A percentile compares a stretch with the other conserved stretches of the same genome.
phyloP scores from a whole-genome alignment of 495 filamentous ascomycete species.

The Astrocystis sublimbata region DNA sequence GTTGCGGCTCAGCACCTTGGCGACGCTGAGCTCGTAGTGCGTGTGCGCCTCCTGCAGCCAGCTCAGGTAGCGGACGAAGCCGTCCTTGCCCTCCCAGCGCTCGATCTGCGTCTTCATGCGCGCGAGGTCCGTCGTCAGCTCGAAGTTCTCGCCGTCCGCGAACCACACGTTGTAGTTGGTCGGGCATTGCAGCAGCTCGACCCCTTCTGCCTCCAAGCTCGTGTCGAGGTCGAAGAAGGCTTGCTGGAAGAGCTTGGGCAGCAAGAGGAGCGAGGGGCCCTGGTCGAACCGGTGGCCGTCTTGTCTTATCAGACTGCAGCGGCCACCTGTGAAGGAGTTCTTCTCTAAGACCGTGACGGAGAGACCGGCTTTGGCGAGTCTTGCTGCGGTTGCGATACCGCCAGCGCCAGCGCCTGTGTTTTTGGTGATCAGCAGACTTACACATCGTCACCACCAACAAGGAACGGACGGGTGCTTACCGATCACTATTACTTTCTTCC shows the following conservation, averaged over 20 bases:
- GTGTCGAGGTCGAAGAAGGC: slow-evolving; percentile 65
- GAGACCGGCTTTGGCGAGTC: slow-evolving; percentile 65
- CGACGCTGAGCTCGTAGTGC: slow-evolving; percentile 64
- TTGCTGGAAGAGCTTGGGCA: slow-evolving; percentile 64
- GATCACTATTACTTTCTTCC: slow-evolving; percentile 49
- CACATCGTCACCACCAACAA: background rate
- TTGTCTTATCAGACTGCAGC: slow-evolving; percentile 60
- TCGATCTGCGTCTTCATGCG: slow-evolving; percentile 68
- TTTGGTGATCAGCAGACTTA: slow-evolving; percentile 6
- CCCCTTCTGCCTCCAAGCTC: slow-evolving; percentile 56
- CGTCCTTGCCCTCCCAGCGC: slow-evolving; percentile 63
- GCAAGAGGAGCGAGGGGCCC: slow-evolving; percentile 67
- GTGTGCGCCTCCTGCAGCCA: slow-evolving; percentile 63
- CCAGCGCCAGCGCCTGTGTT: slow-evolving; percentile 63
- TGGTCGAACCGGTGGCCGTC: slow-evolving; percentile 68
- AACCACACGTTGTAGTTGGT: slow-evolving; percentile 73
- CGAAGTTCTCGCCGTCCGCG: slow-evolving; percentile 59
- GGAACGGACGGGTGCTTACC: slow-evolving; percentile 33
- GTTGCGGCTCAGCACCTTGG: slow-evolving; percentile 61
- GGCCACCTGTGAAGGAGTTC: slow-evolving; percentile 64
- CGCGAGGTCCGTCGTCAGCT: slow-evolving; percentile 59
- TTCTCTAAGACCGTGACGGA: slow-evolving; percentile 68
- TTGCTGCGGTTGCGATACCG: slow-evolving; percentile 65
- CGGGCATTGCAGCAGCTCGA: slow-evolving; percentile 65
- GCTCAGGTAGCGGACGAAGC: slow-evolving; percentile 60